Percentiles rank a stretch among this genome's conserved stretches.
phyloP scores from a whole-genome alignment of 202 grass and related monocot species.

The Setaria viridis region DNA sequence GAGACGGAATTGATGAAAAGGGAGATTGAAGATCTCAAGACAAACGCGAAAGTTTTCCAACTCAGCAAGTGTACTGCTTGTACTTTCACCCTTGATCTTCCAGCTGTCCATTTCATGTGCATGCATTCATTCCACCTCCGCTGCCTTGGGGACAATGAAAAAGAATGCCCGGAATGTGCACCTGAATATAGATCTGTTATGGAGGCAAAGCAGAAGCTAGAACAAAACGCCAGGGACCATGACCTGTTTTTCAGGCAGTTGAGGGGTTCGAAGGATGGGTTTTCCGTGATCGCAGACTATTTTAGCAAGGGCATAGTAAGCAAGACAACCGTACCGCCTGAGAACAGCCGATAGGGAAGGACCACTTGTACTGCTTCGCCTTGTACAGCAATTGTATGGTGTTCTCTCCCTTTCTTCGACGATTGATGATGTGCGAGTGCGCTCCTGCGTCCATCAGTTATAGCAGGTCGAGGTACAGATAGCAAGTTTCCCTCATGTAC shows the following conservation, averaged over 20 bases:
- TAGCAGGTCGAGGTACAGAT: background rate
- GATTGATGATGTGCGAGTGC: slow-evolving; percentile 12
- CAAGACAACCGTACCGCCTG: slow-evolving; percentile 64
- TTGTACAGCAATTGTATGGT: slow-evolving; percentile 45
- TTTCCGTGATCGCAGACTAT: slow-evolving; percentile 91
- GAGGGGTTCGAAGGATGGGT: slow-evolving; percentile 86
- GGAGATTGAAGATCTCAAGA: slow-evolving; percentile 87
- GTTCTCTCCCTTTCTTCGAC: slow-evolving; percentile 20
- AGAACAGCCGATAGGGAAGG: slow-evolving; percentile 44
- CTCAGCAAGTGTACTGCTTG: slow-evolving; percentile 91
- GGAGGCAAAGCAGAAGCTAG: slow-evolving; percentile 87
- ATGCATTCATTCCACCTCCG: slow-evolving; percentile 98
- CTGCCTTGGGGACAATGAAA: slow-evolving; percentile 97
- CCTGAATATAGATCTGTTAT: slow-evolving; percentile 78
- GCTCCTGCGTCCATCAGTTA: slow-evolving; percentile 21
- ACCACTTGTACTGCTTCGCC: background rate
- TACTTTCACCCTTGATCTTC: slow-evolving; percentile 95
- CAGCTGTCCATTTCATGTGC: slow-evolving; percentile 98
- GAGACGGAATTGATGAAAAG: slow-evolving; percentile 84
- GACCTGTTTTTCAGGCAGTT: slow-evolving; percentile 82
- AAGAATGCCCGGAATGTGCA: slow-evolving; percentile 81
- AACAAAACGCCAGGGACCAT: slow-evolving; percentile 87
- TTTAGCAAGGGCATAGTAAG: slow-evolving; percentile 94
- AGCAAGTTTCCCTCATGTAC: slow-evolving; percentile 14
- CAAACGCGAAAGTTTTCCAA: slow-evolving; percentile 94